phyloP scores from a whole-genome alignment of 306 rosid genomes.

The Prunus dulcis region DNA sequence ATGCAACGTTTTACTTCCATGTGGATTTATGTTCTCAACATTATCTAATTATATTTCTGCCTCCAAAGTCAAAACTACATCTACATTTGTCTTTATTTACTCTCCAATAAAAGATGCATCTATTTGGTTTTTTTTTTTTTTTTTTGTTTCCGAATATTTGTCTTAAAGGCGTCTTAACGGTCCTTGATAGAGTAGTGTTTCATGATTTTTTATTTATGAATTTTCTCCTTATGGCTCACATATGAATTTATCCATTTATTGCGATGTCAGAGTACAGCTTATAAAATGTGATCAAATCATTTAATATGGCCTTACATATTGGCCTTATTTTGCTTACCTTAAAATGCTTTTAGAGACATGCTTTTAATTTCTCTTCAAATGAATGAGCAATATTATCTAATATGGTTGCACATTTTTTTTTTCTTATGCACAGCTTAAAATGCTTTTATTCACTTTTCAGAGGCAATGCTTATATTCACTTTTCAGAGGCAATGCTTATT shows the following conservation, averaged over 20 bases:
- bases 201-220: neutral
- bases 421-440: neutral
- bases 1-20: too few relatives aligned
- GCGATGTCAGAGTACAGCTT: slow-evolving; percentile 6
- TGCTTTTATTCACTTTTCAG: neutral
- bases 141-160: neutral
- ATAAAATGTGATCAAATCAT: neutral
- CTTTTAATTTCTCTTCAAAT: neutral
- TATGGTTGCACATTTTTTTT: neutral
- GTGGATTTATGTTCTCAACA: too few relatives aligned
- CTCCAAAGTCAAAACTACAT: neutral
- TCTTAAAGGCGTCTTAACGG: neutral
- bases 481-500: neutral
- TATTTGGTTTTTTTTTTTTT: neutral
- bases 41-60: neutral
- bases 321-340: neutral
- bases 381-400: neutral
- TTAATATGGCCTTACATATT: neutral
- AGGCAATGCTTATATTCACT: neutral
- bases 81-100: neutral
- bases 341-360: neutral
- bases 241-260: neutral
- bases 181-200: neutral
- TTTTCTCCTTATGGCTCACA: neutral
- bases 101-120: neutral